Evolutionary conservation across 257 asterid species (phyloP).

Genomic region (Craterostigma plantagineum): DNA sequence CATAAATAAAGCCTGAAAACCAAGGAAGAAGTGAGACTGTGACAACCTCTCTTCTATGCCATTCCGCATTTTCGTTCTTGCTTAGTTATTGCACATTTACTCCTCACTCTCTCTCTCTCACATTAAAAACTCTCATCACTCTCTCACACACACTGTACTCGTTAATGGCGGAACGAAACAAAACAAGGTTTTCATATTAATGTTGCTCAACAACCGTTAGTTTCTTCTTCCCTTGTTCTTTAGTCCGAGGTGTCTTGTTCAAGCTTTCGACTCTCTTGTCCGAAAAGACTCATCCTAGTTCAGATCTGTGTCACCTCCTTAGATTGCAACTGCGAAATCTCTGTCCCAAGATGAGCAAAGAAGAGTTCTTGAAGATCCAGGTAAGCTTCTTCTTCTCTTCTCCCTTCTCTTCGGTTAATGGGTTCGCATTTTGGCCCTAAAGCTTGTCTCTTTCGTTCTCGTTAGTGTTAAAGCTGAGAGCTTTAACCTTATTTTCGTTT

Average conservation of each 20-base stretch:
- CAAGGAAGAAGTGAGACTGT: not conserved
- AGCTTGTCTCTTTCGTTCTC: no score
- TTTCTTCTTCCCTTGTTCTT: no score
- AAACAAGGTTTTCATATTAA: not conserved
- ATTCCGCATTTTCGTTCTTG: not conserved
- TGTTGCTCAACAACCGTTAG: not conserved
- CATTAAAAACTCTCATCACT: no score
- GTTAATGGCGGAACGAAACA: not conserved
- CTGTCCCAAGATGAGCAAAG: not conserved
- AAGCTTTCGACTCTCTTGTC: not conserved
- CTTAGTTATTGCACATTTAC: not conserved
- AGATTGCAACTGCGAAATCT: no score
- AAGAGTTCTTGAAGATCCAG: conserved; percentile 7
- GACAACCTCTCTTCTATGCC: not conserved
- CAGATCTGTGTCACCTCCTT: no score
- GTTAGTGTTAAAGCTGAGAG: not conserved
- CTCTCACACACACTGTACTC: no score
- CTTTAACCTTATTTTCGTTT: not conserved
- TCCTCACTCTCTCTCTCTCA: not conserved
- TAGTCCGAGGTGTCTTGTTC: not conserved
- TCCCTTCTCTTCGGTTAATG: not conserved
- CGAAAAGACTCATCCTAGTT: not conserved
- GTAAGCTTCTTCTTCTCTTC: no score
- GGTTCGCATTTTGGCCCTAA: not conserved
- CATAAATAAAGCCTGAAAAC: not conserved